Conservation (phyloP, 2,329 filamentous ascomycete genomes). For the Aspergillus unguis region DNA sequence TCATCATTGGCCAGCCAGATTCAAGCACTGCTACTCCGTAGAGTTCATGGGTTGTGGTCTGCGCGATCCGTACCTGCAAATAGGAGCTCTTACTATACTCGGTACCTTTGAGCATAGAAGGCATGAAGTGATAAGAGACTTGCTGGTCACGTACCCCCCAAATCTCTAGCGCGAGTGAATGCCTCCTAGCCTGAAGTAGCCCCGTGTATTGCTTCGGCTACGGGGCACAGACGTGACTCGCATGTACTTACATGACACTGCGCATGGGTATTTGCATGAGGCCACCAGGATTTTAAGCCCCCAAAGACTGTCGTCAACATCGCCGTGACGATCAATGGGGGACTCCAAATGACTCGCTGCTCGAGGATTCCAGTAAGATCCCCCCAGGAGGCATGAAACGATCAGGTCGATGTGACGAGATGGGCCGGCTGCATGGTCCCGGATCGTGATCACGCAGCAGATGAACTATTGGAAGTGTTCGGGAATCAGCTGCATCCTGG, state of each 20-base stretch:
- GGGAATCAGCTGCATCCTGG: not conserved
- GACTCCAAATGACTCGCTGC: not conserved
- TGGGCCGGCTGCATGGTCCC: constrained; percentile 5
- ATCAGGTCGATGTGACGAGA: constrained; percentile 5
- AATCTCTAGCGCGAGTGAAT: no score
- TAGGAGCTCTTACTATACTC: not conserved
- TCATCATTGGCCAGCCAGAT: not conserved
- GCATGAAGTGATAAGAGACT: no score
- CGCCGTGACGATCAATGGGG: no score
- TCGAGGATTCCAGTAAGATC: not conserved
- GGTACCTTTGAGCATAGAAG: no score
- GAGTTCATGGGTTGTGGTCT: not conserved
- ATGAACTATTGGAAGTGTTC: not conserved
- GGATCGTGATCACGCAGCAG: constrained; percentile 3
- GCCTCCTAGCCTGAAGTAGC: no score
- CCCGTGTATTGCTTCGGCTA: no score
- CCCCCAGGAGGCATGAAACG: not conserved
- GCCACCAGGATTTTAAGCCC: not conserved
- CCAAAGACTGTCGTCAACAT: not conserved
- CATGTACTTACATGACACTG: no score
- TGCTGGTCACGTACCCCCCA: not conserved
- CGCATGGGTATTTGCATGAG: not conserved
- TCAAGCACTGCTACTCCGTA: not conserved
- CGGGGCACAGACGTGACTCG: no score
- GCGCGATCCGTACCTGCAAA: not conserved